Evolutionary conservation across 306 rosid species (phyloP), one percentile per base, ranked within the genome.

Genomic region (Ormosia emarginata): DNA sequence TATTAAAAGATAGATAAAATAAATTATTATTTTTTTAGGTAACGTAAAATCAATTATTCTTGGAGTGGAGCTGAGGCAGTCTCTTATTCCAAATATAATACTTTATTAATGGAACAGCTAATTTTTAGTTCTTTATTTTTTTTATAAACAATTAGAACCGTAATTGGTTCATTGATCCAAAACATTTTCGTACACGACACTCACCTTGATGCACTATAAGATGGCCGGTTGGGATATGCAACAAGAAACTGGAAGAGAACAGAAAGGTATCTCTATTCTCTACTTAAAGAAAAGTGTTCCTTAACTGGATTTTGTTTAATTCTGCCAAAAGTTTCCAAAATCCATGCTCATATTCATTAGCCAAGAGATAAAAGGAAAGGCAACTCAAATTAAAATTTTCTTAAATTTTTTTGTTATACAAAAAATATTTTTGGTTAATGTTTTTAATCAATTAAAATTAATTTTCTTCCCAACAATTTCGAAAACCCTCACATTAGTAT

Each of bases 181-280:
- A 79, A 82, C 62, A 79, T 80, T 79, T 79, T 88, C 90, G 82
- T 87, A 61, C 76, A 66, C 89, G 87, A 89, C 89, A 86, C 92
- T 77, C 80, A 47, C 81, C 71, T 63, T 78, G 77, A 34, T 68
- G 12, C 17, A 24, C 33, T 39, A 37, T 74, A 8, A 74, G 37
- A 34, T 44, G 71, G 64, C 7, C 7, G 34, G 41, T 65, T 66
- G 12, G 33, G 50, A 10, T 36, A 8, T 40, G 55, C 39, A 36
- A 15, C 73, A 77, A 77, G 74, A 59, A 77, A 77, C 47, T 5
- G 6, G 33, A 67, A 67, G 74, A 49, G 53, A 49, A 49, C 17
- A 12, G 55, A 3, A 12, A 47, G 53, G 4, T 15, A 47, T 3
- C 55, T 0, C n/a, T 2, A 46, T 18, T 56, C 4, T 18, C 12